Evolutionary conservation across 495 filamentous ascomycete species (phyloP).

Genomic region (Saxophila tyrrhenica): DNA sequence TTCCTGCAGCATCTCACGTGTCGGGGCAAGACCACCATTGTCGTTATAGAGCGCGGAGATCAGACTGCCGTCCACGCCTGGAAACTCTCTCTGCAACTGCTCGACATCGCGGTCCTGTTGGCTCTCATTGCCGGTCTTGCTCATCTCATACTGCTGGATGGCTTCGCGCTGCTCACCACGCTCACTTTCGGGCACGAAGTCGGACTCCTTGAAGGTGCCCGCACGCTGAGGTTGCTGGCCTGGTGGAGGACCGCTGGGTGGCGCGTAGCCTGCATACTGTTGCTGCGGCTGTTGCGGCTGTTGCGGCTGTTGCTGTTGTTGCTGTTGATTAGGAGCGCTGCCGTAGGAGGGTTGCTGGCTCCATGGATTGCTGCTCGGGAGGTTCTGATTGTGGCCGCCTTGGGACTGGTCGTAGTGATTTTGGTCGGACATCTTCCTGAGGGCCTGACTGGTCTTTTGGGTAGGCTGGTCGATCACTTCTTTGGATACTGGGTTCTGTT

Average conservation of each 20-base stretch:
- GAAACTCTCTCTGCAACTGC: conserved; percentile 25
- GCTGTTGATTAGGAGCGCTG: neutral
- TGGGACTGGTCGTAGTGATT: neutral
- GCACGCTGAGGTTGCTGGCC: conserved; percentile 3
- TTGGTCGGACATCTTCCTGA: neutral
- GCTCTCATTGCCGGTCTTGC: conserved; percentile 9
- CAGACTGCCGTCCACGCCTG: conserved; percentile 22
- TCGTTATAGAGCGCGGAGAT: conserved; percentile 28
- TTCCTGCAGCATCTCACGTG: conserved; percentile 27
- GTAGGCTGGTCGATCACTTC: no score
- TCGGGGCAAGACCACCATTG: conserved; percentile 16
- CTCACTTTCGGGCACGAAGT: conserved; percentile 13
- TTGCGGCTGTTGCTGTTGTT: neutral
- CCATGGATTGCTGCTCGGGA: conserved; percentile 1
- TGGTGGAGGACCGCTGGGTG: conserved; percentile 2
- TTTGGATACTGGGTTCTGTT: no score
- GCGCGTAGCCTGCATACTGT: neutral
- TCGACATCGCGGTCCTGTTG: conserved; percentile 22
- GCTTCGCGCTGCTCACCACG: conserved; percentile 20
- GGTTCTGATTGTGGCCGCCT: neutral
- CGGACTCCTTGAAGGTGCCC: conserved; percentile 10
- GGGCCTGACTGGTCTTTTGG: no score
- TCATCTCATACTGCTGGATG: conserved; percentile 24
- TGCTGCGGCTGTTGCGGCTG: conserved; percentile 1
- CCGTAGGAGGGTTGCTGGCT: neutral